A percentile compares a stretch with the other conserved stretches of the same genome.
phyloP scores from a whole-genome alignment of 2,329 filamentous ascomycete species.

The Helotiales sp. region DNA sequence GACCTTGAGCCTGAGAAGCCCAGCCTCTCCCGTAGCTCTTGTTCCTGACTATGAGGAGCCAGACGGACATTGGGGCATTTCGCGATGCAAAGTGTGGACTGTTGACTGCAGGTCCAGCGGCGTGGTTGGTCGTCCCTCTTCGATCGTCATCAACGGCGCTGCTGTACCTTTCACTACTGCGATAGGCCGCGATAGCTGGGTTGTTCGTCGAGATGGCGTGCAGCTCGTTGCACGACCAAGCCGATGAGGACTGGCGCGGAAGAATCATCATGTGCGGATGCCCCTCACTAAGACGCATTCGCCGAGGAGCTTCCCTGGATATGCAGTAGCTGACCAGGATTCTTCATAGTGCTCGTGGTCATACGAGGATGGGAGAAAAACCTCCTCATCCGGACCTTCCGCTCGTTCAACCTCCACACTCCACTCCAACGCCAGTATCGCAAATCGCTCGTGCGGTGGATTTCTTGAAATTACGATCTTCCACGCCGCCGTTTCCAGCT shows the following conservation, averaged over 20 bases:
- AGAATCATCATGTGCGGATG: not conserved
- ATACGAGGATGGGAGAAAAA: slow-evolving; percentile 1
- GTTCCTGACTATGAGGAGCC: slow-evolving; percentile 6
- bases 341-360: not conserved
- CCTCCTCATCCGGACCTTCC: not conserved
- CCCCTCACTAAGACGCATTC: not conserved
- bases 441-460: not conserved
- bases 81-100: not conserved
- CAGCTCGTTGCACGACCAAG: not conserved
- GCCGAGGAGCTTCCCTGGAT: not conserved
- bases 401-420: not conserved
- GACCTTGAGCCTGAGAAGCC: too few species aligned
- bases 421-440: not conserved
- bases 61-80: not conserved
- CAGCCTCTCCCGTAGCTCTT: not conserved
- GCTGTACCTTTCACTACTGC: not conserved
- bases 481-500: not conserved
- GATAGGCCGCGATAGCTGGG: not conserved
- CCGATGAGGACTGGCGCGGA: not conserved
- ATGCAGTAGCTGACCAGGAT: not conserved
- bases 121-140: not conserved
- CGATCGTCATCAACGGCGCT: not conserved
- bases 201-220: not conserved
- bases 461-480: slow-evolving; percentile 3
- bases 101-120: not conserved